A percentile compares a stretch with the other conserved stretches of the same genome.
phyloP scores from a whole-genome alignment of 108 stramenopile species.

The Phaeodactylum tricornutum region DNA sequence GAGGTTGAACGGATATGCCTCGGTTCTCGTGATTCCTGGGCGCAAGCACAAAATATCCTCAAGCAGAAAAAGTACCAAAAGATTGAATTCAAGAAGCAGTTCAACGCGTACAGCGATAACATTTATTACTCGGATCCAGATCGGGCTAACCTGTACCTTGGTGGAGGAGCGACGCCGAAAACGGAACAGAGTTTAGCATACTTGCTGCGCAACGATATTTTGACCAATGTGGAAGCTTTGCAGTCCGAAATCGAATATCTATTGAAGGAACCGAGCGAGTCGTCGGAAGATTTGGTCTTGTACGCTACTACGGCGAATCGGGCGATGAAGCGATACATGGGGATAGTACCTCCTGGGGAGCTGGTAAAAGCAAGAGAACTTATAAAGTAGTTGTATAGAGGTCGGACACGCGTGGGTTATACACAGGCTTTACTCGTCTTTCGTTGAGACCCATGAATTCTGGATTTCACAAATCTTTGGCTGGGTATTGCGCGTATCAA shows the following conservation, averaged over 20 bases:
- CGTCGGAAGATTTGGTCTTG: conserved; percentile 34
- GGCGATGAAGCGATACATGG: conserved; percentile 62
- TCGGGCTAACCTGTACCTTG: conserved; percentile 73
- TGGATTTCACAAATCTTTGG: no score
- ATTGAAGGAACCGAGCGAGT: conserved; percentile 22
- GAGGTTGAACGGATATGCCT: conserved; percentile 30
- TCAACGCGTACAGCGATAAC: conserved; percentile 80
- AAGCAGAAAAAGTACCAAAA: conserved; percentile 45
- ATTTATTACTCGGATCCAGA: conserved; percentile 82
- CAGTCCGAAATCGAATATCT: conserved; percentile 58
- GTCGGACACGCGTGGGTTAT: no score
- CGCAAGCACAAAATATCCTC: conserved; percentile 29
- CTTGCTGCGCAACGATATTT: conserved; percentile 64
- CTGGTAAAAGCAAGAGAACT: conserved; percentile 28
- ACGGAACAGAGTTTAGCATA: conserved; percentile 64
- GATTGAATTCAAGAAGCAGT: conserved; percentile 61
- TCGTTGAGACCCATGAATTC: no score
- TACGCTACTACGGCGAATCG: conserved; percentile 18
- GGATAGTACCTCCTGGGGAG: conserved; percentile 58
- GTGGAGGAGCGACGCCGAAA: conserved; percentile 69
- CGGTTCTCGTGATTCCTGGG: conserved; percentile 9
- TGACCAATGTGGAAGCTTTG: conserved; percentile 67
- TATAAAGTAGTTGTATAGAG: no score
- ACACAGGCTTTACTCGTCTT: no score
- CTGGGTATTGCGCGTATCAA: no score